A percentile compares a stretch with the other conserved stretches of the same genome.
Evolutionary conservation across 2,329 filamentous ascomycete species (phyloP).

Genomic region (Phyllosticta ampelicida): DNA sequence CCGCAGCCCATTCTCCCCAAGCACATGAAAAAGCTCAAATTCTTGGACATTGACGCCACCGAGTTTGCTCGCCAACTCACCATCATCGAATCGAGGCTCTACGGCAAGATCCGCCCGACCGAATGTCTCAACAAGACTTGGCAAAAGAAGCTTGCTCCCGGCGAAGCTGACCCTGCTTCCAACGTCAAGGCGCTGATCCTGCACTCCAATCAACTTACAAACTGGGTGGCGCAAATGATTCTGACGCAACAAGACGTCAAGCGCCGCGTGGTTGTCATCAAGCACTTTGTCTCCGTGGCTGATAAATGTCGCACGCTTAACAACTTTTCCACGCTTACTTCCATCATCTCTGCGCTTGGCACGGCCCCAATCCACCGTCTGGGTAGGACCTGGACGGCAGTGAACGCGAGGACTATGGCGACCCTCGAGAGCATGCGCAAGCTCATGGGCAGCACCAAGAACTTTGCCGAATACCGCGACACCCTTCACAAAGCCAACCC

Average conservation of each 20-base stretch:
- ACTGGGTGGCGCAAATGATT: slow-evolving; percentile 99
- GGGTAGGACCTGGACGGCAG: slow-evolving; percentile 87
- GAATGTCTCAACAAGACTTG: slow-evolving; percentile 98
- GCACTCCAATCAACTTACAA: slow-evolving; percentile 97
- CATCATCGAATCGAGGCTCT: slow-evolving; percentile 89
- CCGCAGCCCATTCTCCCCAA: slow-evolving; percentile 89
- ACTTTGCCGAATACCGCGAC: slow-evolving; percentile 95
- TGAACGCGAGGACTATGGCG: slow-evolving; percentile 71
- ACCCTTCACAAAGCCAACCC: slow-evolving; percentile 86
- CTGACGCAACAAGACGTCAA: slow-evolving; percentile 88
- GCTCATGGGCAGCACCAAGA: slow-evolving; percentile 95
- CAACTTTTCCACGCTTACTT: slow-evolving; percentile 95
- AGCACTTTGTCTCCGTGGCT: slow-evolving; percentile 92
- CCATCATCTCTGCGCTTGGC: slow-evolving; percentile 90
- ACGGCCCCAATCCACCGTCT: slow-evolving; percentile 92
- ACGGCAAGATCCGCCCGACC: slow-evolving; percentile 89
- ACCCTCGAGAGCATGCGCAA: slow-evolving; percentile 84
- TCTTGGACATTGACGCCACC: slow-evolving; percentile 88
- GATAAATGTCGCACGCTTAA: slow-evolving; percentile 92
- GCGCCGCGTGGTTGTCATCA: slow-evolving; percentile 93
- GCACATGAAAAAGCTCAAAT: slow-evolving; percentile 99
- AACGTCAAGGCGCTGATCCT: slow-evolving; percentile 95
- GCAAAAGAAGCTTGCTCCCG: slow-evolving; percentile 85
- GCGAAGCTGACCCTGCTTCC: slow-evolving; percentile 73
- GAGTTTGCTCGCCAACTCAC: slow-evolving; percentile 98